Percentiles rank a stretch among this genome's conserved stretches.
These are phyloP conservation scores for Westerdykella sp. DNA, from an alignment of 2,329 filamentous ascomycete species.

Conservation along the genomic window DNA sequence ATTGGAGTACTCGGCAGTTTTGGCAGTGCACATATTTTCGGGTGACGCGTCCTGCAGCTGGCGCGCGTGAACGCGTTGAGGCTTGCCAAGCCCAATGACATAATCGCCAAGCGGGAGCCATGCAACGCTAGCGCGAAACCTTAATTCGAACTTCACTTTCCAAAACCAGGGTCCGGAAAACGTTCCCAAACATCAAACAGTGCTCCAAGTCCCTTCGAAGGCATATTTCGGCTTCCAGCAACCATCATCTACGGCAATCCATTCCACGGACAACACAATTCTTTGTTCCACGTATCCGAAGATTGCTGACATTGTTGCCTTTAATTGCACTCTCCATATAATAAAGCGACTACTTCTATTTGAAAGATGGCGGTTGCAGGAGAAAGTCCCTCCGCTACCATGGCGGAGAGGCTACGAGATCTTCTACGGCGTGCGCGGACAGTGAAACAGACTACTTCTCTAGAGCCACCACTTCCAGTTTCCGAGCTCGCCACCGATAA, in stretches of 20 bases:
- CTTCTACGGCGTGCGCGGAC: conserved; percentile 38
- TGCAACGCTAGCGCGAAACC: conserved; percentile 4
- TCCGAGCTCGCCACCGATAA: conserved; percentile 33
- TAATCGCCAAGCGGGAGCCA: not conserved
- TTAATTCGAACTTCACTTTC: conserved; percentile 2
- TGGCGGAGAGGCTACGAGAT: conserved; percentile 31
- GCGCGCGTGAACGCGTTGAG: conserved; percentile 9
- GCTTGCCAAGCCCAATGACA: not conserved
- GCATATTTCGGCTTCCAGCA: not conserved
- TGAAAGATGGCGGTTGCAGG: conserved; percentile 24
- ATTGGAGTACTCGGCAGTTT: too few relatives aligned
- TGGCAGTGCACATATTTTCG: too few relatives aligned
- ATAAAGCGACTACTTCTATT: not conserved
- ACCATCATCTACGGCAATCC: too few relatives aligned
- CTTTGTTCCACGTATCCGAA: too few relatives aligned
- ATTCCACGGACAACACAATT: too few relatives aligned
- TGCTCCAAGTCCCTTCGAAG: not conserved
- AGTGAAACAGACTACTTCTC: conserved; percentile 37
- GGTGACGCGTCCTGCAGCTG: conserved; percentile 9
- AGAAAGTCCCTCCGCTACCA: conserved; percentile 18
- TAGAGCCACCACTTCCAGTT: conserved; percentile 42
- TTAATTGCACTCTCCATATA: too few relatives aligned
- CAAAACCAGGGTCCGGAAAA: not conserved
- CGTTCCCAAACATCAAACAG: not conserved
- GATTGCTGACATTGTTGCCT: too few relatives aligned